Evolutionary conservation across 2,329 filamentous ascomycete genomes (phyloP).

Genomic region (Cladosporium oxysporum): DNA sequence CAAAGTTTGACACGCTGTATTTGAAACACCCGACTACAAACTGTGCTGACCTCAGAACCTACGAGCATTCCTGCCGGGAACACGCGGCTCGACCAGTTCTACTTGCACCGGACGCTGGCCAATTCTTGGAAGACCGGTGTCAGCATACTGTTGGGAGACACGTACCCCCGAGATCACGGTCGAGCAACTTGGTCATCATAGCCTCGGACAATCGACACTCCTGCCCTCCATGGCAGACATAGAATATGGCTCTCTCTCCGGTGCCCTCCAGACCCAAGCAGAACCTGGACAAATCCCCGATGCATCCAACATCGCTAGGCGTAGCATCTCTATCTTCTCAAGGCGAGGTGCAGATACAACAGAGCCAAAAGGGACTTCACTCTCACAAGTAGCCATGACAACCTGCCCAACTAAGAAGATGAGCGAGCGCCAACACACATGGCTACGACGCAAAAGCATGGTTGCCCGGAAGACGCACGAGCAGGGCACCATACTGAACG

Average conservation of each 20-base stretch:
- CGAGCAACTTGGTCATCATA: not conserved
- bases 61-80: not conserved
- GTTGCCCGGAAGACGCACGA: conserved; percentile 16
- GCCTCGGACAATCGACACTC: not conserved
- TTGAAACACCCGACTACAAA: not conserved
- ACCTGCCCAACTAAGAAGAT: conserved; percentile 23
- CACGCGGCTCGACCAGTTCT: not conserved
- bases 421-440: conserved; percentile 29
- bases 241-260: not conserved
- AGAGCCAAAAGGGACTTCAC: conserved; percentile 26
- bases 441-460: conserved; percentile 23
- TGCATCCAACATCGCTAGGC: conserved; percentile 23
- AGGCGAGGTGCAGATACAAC: conserved; percentile 35
- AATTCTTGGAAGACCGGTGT: not conserved
- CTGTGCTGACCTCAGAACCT: conserved; percentile 1
- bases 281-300: conserved; percentile 1
- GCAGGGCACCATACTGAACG: conserved; percentile 34
- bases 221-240: not conserved
- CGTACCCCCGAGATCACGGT: not conserved
- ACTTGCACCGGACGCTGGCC: not conserved
- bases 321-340: conserved; percentile 41
- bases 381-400: conserved; percentile 25
- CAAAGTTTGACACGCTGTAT: not conserved
- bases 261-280: not conserved
- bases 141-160: not conserved